A percentile compares a stretch with the other conserved stretches of the same genome.
Evolutionary conservation across 306 rosid genomes (phyloP).

Genomic region (Bauhinia variegata): DNA sequence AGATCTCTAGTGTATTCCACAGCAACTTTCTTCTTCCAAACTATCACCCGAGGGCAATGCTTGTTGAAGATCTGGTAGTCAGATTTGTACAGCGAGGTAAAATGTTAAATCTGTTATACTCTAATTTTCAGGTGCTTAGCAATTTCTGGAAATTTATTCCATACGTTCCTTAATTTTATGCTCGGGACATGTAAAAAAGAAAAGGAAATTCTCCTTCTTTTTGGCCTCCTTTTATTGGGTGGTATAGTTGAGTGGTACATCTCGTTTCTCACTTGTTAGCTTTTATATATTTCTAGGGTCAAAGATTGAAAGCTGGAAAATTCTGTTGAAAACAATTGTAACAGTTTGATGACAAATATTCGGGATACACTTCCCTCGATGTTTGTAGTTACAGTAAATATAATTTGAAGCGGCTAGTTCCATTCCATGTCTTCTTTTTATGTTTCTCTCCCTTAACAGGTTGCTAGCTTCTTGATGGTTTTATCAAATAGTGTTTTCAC

Average conservation of each 20-base stretch:
- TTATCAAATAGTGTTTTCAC: too few relatives aligned
- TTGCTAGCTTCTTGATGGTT: too few relatives aligned
- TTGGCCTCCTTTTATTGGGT: slow-evolving; percentile 59
- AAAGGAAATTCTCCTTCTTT: slow-evolving; percentile 54
- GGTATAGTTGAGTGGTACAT: slow-evolving; percentile 60
- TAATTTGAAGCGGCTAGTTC: slow-evolving; percentile 35
- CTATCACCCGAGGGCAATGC: slow-evolving; percentile 51
- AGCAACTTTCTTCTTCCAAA: slow-evolving; percentile 44
- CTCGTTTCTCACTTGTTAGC: slow-evolving; percentile 38
- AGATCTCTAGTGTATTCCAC: slow-evolving; percentile 40
- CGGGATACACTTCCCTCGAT: slow-evolving; percentile 46
- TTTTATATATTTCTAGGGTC: too few relatives aligned
- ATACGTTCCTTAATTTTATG: slow-evolving; percentile 46
- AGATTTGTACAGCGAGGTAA: slow-evolving; percentile 93
- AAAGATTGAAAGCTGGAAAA: slow-evolving; percentile 43
- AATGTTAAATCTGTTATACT: slow-evolving; percentile 50
- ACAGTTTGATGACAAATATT: slow-evolving; percentile 47
- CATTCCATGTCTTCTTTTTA: too few relatives aligned
- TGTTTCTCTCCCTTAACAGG: too few relatives aligned
- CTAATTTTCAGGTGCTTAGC: slow-evolving; percentile 57
- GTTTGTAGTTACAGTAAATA: slow-evolving; percentile 38
- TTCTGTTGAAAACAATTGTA: slow-evolving; percentile 50
- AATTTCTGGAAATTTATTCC: slow-evolving; percentile 49
- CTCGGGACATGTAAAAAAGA: slow-evolving; percentile 69
- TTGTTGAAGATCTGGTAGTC: slow-evolving; percentile 62